Evolutionary conservation across 2,329 filamentous ascomycete species (phyloP), one percentile per base, ranked within the genome.

Genomic region (Fusarium sp.): DNA sequence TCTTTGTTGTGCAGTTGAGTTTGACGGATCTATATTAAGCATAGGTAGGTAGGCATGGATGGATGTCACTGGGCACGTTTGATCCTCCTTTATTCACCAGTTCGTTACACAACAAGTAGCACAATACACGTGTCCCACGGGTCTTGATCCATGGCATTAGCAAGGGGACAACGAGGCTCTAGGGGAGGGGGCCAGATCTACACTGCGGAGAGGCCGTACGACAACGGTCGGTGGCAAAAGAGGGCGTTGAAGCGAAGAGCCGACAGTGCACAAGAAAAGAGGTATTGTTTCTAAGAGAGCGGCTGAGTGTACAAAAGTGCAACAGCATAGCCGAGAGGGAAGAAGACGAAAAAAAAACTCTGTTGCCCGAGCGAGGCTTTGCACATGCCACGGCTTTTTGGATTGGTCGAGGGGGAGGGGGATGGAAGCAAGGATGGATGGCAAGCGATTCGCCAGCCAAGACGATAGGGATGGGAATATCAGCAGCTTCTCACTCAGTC

Each of bases 11-110:
- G 38, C 5, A 9, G 27, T 29, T n/a, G n/a, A n/a, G 38, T 61
- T 45, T 31, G 24, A 2, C 18, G 22, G 50, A 69, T 72, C 71
- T 74, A 73, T 73, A 73, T 72, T 74, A 67, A 72, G 71, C 62
- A 67, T 45, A 10, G 7, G 18, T 4, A 31, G n/a, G 38, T 27
- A 47, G 27, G 24, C 27, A 62, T 65, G 66, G 47, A 47, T 63
- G 66, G 47, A 47, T 63, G 66, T 62, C 22, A 73, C 38, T 52
- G 47, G 47, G 24, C 24, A 31, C 29, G 52, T 63, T 67, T 67
- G 62, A 35, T 24, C 40, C 59, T 56, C 56, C 24, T 61, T 57
- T 63, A 45, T 71, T 40, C 40, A 31, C 37, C 37, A 24, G 31
- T 64, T 62, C 24, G 31, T 31, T 65, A 20, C 61, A 71, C 42